Evolutionary conservation across 2,329 filamentous ascomycete species (phyloP).

Genomic region (Bipolaris bicolor): DNA sequence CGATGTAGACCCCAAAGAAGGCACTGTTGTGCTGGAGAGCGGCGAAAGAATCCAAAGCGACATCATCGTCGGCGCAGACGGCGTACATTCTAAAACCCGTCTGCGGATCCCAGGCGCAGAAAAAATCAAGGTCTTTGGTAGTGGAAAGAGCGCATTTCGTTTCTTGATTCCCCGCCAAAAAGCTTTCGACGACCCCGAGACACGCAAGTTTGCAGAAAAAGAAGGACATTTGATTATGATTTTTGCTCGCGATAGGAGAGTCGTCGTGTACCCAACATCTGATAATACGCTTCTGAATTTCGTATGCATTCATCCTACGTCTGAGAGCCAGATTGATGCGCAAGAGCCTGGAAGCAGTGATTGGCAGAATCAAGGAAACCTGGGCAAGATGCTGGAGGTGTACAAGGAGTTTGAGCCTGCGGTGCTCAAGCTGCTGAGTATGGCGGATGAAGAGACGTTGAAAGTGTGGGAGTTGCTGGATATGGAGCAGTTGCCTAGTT

Average conservation of each 20-base stretch:
- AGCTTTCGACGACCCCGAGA: slow-evolving; percentile 50
- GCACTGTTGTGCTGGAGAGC: slow-evolving; percentile 39
- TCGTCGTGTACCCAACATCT: slow-evolving; percentile 57
- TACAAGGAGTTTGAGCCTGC: slow-evolving; percentile 48
- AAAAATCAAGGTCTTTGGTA: slow-evolving; percentile 50
- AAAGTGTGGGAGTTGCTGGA: slow-evolving; percentile 56
- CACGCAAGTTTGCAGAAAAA: slow-evolving; percentile 45
- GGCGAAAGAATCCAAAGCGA: slow-evolving; percentile 56
- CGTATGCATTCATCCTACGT: slow-evolving; percentile 51
- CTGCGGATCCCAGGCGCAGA: slow-evolving; percentile 31
- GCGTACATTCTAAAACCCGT: slow-evolving; percentile 54
- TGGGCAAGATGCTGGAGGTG: slow-evolving; percentile 50
- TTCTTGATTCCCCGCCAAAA: slow-evolving; percentile 60
- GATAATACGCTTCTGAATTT: slow-evolving; percentile 58
- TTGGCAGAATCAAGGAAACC: slow-evolving; percentile 49
- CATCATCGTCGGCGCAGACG: slow-evolving; percentile 62
- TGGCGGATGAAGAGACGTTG: slow-evolving; percentile 47
- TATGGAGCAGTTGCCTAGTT: slow-evolving; percentile 64
- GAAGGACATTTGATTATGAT: slow-evolving; percentile 54
- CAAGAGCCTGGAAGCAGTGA: slow-evolving; percentile 24
- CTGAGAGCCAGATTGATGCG: slow-evolving; percentile 31
- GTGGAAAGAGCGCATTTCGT: slow-evolving; percentile 64
- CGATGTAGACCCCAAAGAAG: slow-evolving; percentile 49
- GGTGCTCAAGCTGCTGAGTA: slow-evolving; percentile 46
- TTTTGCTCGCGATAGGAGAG: slow-evolving; percentile 51